Conservation (phyloP, 208 protist genomes). For the Wallacemonas sp. region DNA sequence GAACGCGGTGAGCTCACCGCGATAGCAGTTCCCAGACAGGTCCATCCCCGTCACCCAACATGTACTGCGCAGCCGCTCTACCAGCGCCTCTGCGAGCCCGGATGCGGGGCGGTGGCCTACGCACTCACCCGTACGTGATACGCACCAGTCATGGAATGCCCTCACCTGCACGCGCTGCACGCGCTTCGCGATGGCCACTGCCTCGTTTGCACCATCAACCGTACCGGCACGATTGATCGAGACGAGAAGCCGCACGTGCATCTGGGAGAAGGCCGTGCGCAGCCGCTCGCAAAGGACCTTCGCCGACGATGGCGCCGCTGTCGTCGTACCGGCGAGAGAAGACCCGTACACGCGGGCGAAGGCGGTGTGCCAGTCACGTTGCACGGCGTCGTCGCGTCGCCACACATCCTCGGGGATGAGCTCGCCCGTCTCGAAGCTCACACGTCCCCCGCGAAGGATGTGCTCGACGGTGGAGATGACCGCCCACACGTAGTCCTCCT, state of each 20-base stretch:
- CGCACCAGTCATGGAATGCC: conserved; percentile 36
- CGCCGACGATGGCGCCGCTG: too few species aligned
- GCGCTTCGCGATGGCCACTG: conserved; percentile 34
- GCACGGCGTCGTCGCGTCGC: not conserved
- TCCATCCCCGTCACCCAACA: conserved; percentile 86
- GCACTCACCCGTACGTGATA: not conserved
- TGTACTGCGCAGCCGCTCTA: conserved; percentile 30
- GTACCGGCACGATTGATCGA: conserved; percentile 62
- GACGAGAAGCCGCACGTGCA: conserved; percentile 81
- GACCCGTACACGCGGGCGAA: conserved; percentile 22
- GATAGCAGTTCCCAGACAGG: conserved; percentile 88
- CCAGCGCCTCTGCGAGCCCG: not conserved
- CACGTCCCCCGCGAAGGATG: conserved; percentile 53
- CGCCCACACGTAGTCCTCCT: conserved; percentile 47
- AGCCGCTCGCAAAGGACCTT: conserved; percentile 7
- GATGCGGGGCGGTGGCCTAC: not conserved
- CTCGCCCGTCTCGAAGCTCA: conserved; percentile 62
- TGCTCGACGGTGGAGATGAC: conserved; percentile 64
- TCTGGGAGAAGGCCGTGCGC: conserved; percentile 12
- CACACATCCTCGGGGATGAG: conserved; percentile 14
- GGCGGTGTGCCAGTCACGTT: not conserved
- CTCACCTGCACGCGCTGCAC: conserved; percentile 46
- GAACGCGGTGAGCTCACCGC: conserved; percentile 59
- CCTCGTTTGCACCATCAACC: conserved; percentile 31
- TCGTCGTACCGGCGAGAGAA: conserved; percentile 1